These are phyloP conservation scores for Gracilaria gracilis DNA, from an alignment of 23 red algal genomes.

Conservation along the genomic window DNA sequence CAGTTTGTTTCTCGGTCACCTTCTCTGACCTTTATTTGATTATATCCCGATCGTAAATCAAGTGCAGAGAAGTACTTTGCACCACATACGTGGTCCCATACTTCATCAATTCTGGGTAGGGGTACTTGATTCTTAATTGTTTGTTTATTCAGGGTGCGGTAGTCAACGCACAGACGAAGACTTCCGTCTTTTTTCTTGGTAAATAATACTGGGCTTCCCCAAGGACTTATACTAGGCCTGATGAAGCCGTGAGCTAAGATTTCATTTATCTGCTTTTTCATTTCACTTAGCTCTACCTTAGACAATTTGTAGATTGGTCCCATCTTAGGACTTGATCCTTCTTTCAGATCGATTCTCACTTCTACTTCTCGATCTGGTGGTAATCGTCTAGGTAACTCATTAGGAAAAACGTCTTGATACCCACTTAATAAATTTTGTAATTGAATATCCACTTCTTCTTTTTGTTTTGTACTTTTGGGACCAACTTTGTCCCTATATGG, in stretches of 20 bases:
- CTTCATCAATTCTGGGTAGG: slow-evolving; percentile 61
- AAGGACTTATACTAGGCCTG: background rate
- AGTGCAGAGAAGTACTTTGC: slow-evolving; percentile 45
- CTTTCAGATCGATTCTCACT: background rate
- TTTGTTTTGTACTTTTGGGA: background rate
- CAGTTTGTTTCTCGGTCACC: slow-evolving; percentile 12
- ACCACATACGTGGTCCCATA: slow-evolving; percentile 29
- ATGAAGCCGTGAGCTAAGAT: background rate
- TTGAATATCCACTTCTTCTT: background rate
- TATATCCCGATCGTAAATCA: slow-evolving; percentile 26
- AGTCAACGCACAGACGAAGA: no score
- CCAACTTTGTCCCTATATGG: no score
- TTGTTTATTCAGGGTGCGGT: no score
- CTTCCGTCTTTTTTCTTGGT: slow-evolving; percentile 23
- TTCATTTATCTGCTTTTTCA: slow-evolving; percentile 4
- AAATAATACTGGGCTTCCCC: slow-evolving; percentile 45
- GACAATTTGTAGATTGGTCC: background rate
- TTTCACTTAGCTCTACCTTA: slow-evolving; percentile 8
- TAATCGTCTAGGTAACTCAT: slow-evolving; percentile 10
- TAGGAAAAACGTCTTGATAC: slow-evolving; percentile 27
- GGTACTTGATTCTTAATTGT: no score
- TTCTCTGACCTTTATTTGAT: slow-evolving; percentile 33
- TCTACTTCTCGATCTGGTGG: slow-evolving; percentile 19
- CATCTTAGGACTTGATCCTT: slow-evolving; percentile 4
- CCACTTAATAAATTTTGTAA: background rate